A percentile compares a stretch with the other conserved stretches of the same genome.
Conservation (phyloP, 2,329 filamentous ascomycete genomes). For the Fonsecaea multimorphosa region DNA sequence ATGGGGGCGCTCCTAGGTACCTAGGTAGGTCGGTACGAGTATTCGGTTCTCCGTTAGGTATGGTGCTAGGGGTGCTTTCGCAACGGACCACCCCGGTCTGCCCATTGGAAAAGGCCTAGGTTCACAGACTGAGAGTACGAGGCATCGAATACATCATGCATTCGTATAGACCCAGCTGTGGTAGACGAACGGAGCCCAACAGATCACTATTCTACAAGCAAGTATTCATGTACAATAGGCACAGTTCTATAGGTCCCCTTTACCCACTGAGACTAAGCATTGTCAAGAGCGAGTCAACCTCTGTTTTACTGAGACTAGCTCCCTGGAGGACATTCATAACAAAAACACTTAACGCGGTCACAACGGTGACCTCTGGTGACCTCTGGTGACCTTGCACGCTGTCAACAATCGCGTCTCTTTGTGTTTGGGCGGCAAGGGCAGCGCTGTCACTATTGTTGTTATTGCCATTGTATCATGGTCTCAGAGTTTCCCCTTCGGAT, state of each 20-base stretch:
- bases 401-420: conserved; percentile 24
- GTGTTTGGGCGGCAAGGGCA: conserved; percentile 13
- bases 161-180: too few relatives aligned
- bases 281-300: neutral
- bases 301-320: neutral
- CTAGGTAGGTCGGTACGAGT: too few relatives aligned
- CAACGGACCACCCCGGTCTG: neutral
- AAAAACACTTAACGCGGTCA: conserved; percentile 37
- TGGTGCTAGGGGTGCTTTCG: neutral
- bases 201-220: neutral
- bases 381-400: conserved; percentile 15
- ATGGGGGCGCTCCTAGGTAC: neutral
- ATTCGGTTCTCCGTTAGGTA: too few relatives aligned
- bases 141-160: too few relatives aligned
- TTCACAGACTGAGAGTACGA: too few relatives aligned
- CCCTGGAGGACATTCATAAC: conserved; percentile 25
- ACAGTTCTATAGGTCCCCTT: too few relatives aligned
- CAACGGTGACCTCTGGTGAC: too few relatives aligned
- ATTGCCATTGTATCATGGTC: conserved; percentile 14
- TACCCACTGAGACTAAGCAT: neutral
- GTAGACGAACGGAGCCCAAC: neutral
- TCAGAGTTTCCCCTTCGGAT: conserved; percentile 20
- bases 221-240: neutral
- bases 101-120: neutral
- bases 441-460: conserved; percentile 6